Evolutionary conservation across 257 asterid species (phyloP), one percentile per base, ranked within the genome.

Genomic region (Gentiana macrophylla): DNA sequence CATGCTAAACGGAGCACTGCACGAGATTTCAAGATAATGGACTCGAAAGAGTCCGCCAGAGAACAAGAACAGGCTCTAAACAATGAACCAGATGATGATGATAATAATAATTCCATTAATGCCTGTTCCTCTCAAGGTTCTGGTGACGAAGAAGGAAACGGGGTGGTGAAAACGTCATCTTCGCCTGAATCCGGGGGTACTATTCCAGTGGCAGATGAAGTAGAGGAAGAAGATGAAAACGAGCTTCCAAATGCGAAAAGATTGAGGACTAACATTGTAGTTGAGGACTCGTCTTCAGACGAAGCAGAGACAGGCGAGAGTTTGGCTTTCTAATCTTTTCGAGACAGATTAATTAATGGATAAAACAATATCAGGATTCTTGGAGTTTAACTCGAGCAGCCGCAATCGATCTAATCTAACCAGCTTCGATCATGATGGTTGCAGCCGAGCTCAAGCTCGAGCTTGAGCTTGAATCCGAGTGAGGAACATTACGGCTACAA

Each of bases 1-100:
- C 80, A 84, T 4, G 94, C 95, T 49, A 86, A 86, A 69, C 86
- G 95, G 56, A 86, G 95, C 80, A 86, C 95, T 7, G 72, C 94
- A 49, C 72, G 92, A 68, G 95, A 86, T 74, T 86, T 86, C 80
- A 86, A 71, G 65, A 86, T 86, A 68, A 6, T 83, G 15, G 88
- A 79, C 67, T 67, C 74, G 46, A 66, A 41, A 45, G 83, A 69
- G 32, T 71, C 66, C 52, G 52, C 66, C 34, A 37, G 55, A 50
- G 12, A 9, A 55, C 84, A 79, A 55, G 80, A 72, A 62, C 77
- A 70, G 24, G 72, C 62, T 52, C 74, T 63, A 38, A 63, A 49
- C 57, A 62, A 55, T n/a, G 92, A 76, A 68, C 67, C 63, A 12
- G 79, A 61, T 4, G 37, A 61, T 24, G 67, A 64, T 55, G 49